Evolutionary conservation across 345 rosid genomes (phyloP), one percentile per base, ranked within the genome.

Genomic region (Theobroma cacao): DNA sequence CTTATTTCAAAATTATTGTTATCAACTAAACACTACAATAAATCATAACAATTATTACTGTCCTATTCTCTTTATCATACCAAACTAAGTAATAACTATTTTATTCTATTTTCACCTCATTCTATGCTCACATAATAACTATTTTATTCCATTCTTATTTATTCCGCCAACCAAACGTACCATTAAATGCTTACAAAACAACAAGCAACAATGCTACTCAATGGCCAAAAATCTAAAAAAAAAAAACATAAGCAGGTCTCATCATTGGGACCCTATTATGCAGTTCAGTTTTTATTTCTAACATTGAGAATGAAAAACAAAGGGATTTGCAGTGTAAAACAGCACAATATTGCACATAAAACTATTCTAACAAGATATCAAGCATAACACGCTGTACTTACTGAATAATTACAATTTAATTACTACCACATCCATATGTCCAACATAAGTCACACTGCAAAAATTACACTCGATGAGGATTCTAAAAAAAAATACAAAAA

Each of bases 331-430:
- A 43, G 38, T 20, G 75, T 50, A 33, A 12, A 69, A 47, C 40
- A 72, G 63, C 40, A 70, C 1, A 30, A 48, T 4, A 13, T 2
- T 34, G 28, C 7, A n/a, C 15, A 22, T 22, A 53, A 36, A 53
- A 71, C 20, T 31, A 34, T 73, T 22, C 14, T 55, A 55, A 55
- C 62, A 33, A 50, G 63, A n/a, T 11, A 33, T 22, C 33, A 34
- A 73, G 15, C 64, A 36, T 8, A 26, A 73, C 22, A 68, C 61
- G 11, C 36, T 28, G 59, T 17, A 31, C 72, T 43, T n/a, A 33
- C 10, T 3, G 41, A 53, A 10, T 66, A 76, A 65, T 65, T 76
- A 76, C 79, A 76, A 34, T 18, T 36, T 52, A 50, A 66, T 53
- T 14, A 34, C 47, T 36, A 76, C 5, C 47, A 62, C 50, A n/a